Conservation (phyloP, 2,329 filamentous ascomycete species). For the Aspergillus novoparasiticus region DNA sequence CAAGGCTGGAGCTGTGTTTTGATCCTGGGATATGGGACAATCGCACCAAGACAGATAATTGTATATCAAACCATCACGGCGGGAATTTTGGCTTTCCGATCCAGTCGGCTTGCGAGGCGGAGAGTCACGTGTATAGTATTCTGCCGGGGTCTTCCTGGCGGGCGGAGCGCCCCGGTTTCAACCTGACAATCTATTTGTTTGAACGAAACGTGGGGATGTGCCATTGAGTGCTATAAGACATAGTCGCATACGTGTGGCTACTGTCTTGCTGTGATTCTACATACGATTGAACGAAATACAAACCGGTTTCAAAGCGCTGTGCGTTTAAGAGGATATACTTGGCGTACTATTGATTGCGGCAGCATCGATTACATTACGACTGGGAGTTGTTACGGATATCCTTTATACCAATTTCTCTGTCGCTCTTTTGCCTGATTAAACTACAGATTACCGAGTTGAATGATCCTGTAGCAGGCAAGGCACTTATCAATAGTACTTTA, state of each 20-base stretch:
- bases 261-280: background rate
- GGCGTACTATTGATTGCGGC: background rate
- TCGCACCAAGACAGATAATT: conserved; percentile 1
- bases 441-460: background rate
- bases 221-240: background rate
- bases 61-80: conserved; percentile 2
- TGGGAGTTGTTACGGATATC: background rate
- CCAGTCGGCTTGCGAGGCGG: conserved; percentile 27
- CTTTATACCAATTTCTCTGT: background rate
- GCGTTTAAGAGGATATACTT: conserved; percentile 9
- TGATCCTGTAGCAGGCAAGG: background rate
- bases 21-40: background rate
- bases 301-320: conserved; percentile 1
- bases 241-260: background rate
- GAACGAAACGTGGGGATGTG: background rate
- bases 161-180: background rate
- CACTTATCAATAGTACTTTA: background rate
- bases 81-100: conserved; percentile 22
- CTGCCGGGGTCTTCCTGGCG: conserved; percentile 16
- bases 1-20: background rate
- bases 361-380: background rate
- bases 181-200: conserved; percentile 2
- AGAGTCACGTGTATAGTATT: conserved; percentile 34
- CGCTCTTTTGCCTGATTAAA: background rate
- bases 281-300: background rate